Evolutionary conservation across 2,329 filamentous ascomycete species (phyloP).

Genomic region (Bipolaris victoriae): DNA sequence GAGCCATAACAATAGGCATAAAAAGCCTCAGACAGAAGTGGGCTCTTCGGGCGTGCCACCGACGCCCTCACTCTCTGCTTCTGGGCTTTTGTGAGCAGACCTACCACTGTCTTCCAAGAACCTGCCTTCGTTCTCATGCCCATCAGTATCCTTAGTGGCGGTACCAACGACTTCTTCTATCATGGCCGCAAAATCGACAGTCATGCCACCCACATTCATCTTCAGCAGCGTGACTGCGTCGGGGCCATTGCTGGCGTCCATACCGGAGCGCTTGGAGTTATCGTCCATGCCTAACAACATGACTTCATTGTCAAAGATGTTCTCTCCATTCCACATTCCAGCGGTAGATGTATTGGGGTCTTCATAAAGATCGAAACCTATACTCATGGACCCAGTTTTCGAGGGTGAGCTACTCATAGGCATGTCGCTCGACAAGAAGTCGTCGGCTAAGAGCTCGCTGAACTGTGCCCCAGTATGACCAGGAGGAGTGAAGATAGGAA

Average conservation of each 20-base stretch:
- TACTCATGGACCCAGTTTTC: slow-evolving; percentile 24
- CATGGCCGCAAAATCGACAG: slow-evolving; percentile 45
- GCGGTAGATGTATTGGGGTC: slow-evolving; percentile 45
- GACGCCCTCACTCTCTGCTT: slow-evolving; percentile 18
- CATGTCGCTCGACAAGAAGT: slow-evolving; percentile 47
- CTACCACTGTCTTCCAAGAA: slow-evolving; percentile 4
- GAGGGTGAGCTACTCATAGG: slow-evolving; percentile 46
- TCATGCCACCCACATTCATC: slow-evolving; percentile 38
- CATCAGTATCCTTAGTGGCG: slow-evolving; percentile 22
- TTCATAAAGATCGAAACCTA: slow-evolving; percentile 47
- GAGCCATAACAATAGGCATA: background rate
- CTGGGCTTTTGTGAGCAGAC: slow-evolving; percentile 12
- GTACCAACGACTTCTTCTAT: slow-evolving; percentile 46
- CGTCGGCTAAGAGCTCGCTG: slow-evolving; percentile 37
- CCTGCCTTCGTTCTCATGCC: background rate
- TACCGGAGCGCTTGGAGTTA: slow-evolving; percentile 11
- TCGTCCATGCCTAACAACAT: slow-evolving; percentile 29
- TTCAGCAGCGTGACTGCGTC: slow-evolving; percentile 28
- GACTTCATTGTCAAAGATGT: slow-evolving; percentile 43
- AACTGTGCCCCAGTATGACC: slow-evolving; percentile 34
- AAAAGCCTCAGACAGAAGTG: slow-evolving; percentile 3
- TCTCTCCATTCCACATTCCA: slow-evolving; percentile 43
- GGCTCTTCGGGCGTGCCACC: slow-evolving; percentile 24
- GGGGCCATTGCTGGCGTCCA: slow-evolving; percentile 12
- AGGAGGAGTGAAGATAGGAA: slow-evolving; percentile 41